Base-by-base conservation (phyloP, 768 basidiomycete genomes). In the Auriscalpium vulgare region DNA sequence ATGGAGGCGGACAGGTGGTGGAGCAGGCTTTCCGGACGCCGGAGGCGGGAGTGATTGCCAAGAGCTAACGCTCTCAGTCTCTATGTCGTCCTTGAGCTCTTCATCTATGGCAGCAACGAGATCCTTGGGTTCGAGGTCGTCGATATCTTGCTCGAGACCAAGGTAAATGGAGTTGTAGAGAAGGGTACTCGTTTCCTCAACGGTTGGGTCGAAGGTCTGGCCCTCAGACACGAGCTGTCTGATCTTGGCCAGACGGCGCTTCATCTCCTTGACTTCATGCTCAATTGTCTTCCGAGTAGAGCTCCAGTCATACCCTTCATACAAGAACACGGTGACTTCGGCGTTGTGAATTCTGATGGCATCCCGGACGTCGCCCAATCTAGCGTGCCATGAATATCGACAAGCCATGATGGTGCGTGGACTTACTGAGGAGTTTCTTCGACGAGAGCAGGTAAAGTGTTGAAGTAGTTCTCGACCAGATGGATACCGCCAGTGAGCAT, bases 111-210 rank as follows among this genome's bases (percentile, higher is more conserved):
- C 95, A 8, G 91, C 92, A 38, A 97, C 81, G 46, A 95, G 74
- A 2, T 82, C 84, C 10, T 77, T 81, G 3, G 86, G 81, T 63
- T 95, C 93, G 62, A 88, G 73, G 29, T 82, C 80, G 50, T 88
- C 85, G 13, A 82, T 69, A 53, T 90, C 85, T 59, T 86, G 81
- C 35, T 88, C 84, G n/a, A 97, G 74, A 34, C 95, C 95, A 55
- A 98, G 87, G 63, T 94, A 90, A 38, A 97, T 82, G 0, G 95
- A 98, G 66, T 97, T 97, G 77, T 95, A 97, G 19, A 98, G 78
- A 6, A 88, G 75, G 2, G 88, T 73, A 62, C 85, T 84, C 7
- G 87, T 87, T 34, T 77, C 72, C 63, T 91, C 90, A 14, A 84
- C 74, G 52, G 75, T 81, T 16, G 87, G 81, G 58, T 95, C 91